A percentile compares a stretch with the other conserved stretches of the same genome.
Conservation (phyloP, 169 alveolate species). For the Miamiensis avidus region DNA sequence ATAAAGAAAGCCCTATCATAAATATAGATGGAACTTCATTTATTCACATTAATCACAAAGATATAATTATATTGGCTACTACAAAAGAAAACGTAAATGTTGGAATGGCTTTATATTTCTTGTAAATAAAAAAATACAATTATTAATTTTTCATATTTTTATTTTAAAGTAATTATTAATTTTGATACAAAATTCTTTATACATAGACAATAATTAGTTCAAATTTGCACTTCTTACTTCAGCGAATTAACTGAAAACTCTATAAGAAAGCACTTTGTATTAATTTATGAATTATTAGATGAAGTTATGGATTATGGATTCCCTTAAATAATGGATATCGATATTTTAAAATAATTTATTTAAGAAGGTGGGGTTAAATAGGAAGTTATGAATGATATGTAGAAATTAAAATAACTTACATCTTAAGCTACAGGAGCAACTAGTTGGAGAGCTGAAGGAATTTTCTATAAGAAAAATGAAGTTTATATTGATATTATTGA, state of each 20-base stretch:
- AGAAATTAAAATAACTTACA: conserved; percentile 82
- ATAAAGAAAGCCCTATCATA: conserved; percentile 83
- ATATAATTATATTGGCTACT: conserved; percentile 79
- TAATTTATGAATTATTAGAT: conserved; percentile 87
- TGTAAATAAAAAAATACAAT: conserved; percentile 28
- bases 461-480: conserved; percentile 84
- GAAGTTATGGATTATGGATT: conserved; percentile 90
- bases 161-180: too few relatives aligned
- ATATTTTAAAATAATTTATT: conserved; percentile 83
- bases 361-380: conserved; percentile 76
- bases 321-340: conserved; percentile 91
- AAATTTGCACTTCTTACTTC: conserved; percentile 81
- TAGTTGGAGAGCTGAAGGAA: conserved; percentile 91
- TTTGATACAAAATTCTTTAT: background rate
- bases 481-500: conserved; percentile 91
- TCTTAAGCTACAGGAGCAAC: conserved; percentile 91
- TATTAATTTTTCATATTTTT: background rate
- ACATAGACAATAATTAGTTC: conserved; percentile 40
- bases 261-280: conserved; percentile 80
- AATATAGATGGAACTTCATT: conserved; percentile 70
- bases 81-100: conserved; percentile 80
- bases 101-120: conserved; percentile 69
- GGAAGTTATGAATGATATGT: conserved; percentile 66
- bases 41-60: conserved; percentile 73
- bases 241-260: conserved; percentile 79